Conservation (phyloP, 768 basidiomycete genomes). For the Leccinellum albellum region DNA sequence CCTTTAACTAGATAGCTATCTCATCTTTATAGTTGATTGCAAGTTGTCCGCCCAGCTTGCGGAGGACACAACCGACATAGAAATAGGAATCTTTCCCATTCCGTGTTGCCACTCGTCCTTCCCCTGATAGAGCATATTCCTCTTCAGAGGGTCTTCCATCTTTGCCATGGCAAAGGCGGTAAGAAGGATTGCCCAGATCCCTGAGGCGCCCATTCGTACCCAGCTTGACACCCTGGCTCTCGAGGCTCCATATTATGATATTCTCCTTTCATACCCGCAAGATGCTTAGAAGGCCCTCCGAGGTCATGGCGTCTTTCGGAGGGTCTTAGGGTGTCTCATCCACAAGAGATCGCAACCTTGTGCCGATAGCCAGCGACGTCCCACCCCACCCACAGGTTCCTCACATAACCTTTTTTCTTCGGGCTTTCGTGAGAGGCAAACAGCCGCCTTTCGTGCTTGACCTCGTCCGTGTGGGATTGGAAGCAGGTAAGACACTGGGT, state of each 20-base stretch:
- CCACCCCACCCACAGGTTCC: neutral
- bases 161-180: conserved; percentile 45
- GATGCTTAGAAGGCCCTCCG: conserved; percentile 30
- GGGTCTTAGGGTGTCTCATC: conserved; percentile 24
- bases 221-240: conserved; percentile 19
- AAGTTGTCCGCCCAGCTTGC: neutral
- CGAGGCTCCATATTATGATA: conserved; percentile 53
- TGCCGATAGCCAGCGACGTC: conserved; percentile 33
- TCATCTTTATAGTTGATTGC: conserved; percentile 37
- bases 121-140: neutral
- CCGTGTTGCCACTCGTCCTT: neutral
- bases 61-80: neutral
- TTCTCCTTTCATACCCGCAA: conserved; percentile 51
- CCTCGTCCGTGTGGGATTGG: too few relatives aligned
- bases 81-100: neutral
- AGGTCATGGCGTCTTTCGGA: neutral
- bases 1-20: conserved; percentile 49
- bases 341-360: conserved; percentile 36
- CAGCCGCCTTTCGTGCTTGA: too few relatives aligned
- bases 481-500: too few relatives aligned
- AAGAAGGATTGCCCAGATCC: conserved; percentile 42
- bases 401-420: neutral
- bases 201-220: conserved; percentile 33
- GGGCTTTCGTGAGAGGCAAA: neutral
- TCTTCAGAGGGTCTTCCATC: neutral